Evolutionary conservation across 352 stramenopile species (phyloP).

Genomic region (Globisporangium yorkense): DNA sequence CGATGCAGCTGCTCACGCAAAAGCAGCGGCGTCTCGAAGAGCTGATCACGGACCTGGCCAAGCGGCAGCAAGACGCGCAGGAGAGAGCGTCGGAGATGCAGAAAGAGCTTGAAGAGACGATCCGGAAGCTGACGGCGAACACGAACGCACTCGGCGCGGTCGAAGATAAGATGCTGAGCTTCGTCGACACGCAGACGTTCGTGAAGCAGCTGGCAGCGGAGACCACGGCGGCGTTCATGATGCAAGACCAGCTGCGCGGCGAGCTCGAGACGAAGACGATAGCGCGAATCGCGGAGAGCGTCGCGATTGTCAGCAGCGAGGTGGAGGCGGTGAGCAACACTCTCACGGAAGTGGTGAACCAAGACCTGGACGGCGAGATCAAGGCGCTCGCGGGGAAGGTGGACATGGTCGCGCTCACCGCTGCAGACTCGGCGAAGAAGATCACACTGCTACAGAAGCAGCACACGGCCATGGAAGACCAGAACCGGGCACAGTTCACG

Average conservation of each 20-base stretch:
- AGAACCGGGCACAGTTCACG: slow-evolving; percentile 52
- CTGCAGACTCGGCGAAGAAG: slow-evolving; percentile 52
- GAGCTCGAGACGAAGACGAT: slow-evolving; percentile 46
- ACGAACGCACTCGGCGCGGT: slow-evolving; percentile 28
- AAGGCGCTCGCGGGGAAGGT: slow-evolving; percentile 42
- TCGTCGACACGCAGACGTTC: slow-evolving; percentile 53
- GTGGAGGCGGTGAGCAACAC: slow-evolving; percentile 39
- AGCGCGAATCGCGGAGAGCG: slow-evolving; percentile 54
- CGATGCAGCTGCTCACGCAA: slow-evolving; percentile 39
- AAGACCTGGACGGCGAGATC: slow-evolving; percentile 57
- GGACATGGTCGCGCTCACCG: slow-evolving; percentile 46
- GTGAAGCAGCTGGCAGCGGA: slow-evolving; percentile 34
- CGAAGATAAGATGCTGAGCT: slow-evolving; percentile 43
- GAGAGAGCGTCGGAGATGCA: slow-evolving; percentile 33
- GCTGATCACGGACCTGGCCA: slow-evolving; percentile 48
- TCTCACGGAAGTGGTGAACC: slow-evolving; percentile 47
- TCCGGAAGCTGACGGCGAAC: slow-evolving; percentile 40
- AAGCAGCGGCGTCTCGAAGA: slow-evolving; percentile 54
- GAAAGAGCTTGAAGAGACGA: slow-evolving; percentile 46
- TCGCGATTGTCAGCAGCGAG: slow-evolving; percentile 38
- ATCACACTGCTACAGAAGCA: slow-evolving; percentile 57
- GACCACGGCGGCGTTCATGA: slow-evolving; percentile 28
- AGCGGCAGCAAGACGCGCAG: slow-evolving; percentile 36
- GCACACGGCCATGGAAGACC: slow-evolving; percentile 36
- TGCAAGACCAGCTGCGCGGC: slow-evolving; percentile 35